These are phyloP conservation scores for Letharia columbiana DNA, from an alignment of 495 filamentous ascomycete species.

Conservation along the genomic window DNA sequence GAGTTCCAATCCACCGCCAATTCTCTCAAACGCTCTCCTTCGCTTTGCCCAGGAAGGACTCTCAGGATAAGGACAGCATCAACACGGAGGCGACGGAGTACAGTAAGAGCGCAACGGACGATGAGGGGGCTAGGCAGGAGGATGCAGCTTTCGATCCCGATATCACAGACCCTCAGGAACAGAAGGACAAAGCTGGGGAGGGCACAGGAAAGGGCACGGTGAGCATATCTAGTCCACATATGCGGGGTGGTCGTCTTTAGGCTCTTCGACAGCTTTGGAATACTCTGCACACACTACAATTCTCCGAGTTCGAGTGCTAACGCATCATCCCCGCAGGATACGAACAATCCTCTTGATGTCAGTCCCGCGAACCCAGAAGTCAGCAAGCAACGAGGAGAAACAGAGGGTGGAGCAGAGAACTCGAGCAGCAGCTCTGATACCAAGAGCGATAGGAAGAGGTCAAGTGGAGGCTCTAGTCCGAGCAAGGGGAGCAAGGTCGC, in stretches of 20 bases:
- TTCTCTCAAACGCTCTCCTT: slow-evolving; percentile 17
- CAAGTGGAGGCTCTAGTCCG: slow-evolving; percentile 41
- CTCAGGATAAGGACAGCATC: slow-evolving; percentile 46
- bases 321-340: slow-evolving; percentile 5
- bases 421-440: slow-evolving; percentile 24
- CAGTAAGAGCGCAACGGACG: slow-evolving; percentile 50
- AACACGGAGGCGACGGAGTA: slow-evolving; percentile 49
- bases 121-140: slow-evolving; percentile 39
- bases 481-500: slow-evolving; percentile 37
- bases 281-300: neutral
- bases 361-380: slow-evolving; percentile 53
- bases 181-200: slow-evolving; percentile 36
- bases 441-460: slow-evolving; percentile 31
- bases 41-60: slow-evolving; percentile 31
- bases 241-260: neutral
- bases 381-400: slow-evolving; percentile 38
- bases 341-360: slow-evolving; percentile 46
- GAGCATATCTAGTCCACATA: slow-evolving; percentile 20
- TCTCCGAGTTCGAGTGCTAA: neutral
- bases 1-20: slow-evolving; percentile 3
- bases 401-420: slow-evolving; percentile 42
- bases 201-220: slow-evolving; percentile 29
- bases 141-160: slow-evolving; percentile 51
- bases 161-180: slow-evolving; percentile 48
- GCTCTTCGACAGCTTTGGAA: neutral